Conservation (phyloP, 2,329 filamentous ascomycete species). For the Raffaelea albimanens region DNA sequence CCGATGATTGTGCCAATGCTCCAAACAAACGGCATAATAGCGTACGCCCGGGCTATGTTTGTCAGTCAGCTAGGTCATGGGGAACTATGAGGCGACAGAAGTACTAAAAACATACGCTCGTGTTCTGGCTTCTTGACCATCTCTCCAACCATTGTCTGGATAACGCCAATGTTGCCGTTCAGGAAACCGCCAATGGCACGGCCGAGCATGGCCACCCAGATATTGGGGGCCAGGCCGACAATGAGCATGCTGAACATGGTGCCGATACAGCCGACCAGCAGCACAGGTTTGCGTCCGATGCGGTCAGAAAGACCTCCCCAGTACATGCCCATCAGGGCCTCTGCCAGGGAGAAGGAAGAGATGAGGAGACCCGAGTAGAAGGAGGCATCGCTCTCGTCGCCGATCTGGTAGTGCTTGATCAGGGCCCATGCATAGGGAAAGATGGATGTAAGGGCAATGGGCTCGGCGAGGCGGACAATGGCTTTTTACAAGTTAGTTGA, state of each 20-base stretch:
- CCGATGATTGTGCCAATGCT: conserved; percentile 82
- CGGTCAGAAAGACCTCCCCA: conserved; percentile 80
- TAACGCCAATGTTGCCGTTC: conserved; percentile 86
- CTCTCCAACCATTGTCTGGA: conserved; percentile 89
- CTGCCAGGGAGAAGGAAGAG: conserved; percentile 73
- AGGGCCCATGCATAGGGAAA: conserved; percentile 87
- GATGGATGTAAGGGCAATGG: conserved; percentile 86
- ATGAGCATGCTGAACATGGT: conserved; percentile 76
- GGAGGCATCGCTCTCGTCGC: conserved; percentile 64
- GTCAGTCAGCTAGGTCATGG: conserved; percentile 9
- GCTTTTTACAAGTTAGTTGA: conserved; percentile 45
- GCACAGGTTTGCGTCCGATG: conserved; percentile 74
- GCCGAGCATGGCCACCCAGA: conserved; percentile 73
- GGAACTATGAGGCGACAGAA: not conserved
- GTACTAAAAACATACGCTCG: conserved; percentile 57
- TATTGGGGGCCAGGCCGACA: conserved; percentile 73
- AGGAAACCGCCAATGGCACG: conserved; percentile 70
- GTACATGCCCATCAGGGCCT: conserved; percentile 76
- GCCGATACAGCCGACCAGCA: conserved; percentile 71
- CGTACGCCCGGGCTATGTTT: conserved; percentile 63
- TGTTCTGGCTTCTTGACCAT: conserved; percentile 75
- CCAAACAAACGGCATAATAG: conserved; percentile 94
- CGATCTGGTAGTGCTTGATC: conserved; percentile 66
- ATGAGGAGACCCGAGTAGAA: conserved; percentile 85
- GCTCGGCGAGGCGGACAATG: conserved; percentile 86